Evolutionary conservation across 2,329 filamentous ascomycete species (phyloP), one percentile per base, ranked within the genome.

Genomic region (Monosporascus sp.): DNA sequence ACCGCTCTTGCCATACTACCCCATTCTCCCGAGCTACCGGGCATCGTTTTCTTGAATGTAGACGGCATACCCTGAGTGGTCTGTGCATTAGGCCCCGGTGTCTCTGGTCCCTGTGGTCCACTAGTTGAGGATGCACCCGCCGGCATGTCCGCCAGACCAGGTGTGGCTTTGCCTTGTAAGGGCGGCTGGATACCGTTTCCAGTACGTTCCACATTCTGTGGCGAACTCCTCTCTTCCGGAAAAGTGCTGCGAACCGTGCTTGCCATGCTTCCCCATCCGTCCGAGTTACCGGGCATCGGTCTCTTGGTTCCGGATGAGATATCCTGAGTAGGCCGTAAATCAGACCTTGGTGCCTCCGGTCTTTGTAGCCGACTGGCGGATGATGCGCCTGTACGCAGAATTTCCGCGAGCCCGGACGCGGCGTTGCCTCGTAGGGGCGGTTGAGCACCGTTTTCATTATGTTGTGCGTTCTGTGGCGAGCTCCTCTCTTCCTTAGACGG

Each of bases 201-300:
- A 27, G 1, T 27, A 27, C 27, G 27, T 27, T 27, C 27, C 27
- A 8, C 27, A 11, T 27, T 27, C 27, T 27, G 27, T 27, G 27
- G 3, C 8, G 27, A 27, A 9, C 27, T 27, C 27, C 8, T 27
- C 8, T 27, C 27, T 27, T 11, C 27, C 27, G 27, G 27, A 27
- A 27, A 27, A 14, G 31, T 14, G 31, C 31, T 35, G 31, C 11
- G 31, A 14, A 5, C 31, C 31, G 4, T 18, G 11, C 11, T 24
- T 39, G 48, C 48, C 48, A 49, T 44, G 17, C 48, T 49, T 31
- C 37, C 48, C 48, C 48, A 49, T n/a, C 11, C 31, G 20, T 22
- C 17, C 22, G n/a, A 38, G 11, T 2, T 4, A 8, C 20, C 20
- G 4, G 31, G 31, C 9, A 14, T 35, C 31, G 31, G 31, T 35